Base-by-base conservation (phyloP, 2,329 filamentous ascomycete species). In the Byssothecium circinans region DNA sequence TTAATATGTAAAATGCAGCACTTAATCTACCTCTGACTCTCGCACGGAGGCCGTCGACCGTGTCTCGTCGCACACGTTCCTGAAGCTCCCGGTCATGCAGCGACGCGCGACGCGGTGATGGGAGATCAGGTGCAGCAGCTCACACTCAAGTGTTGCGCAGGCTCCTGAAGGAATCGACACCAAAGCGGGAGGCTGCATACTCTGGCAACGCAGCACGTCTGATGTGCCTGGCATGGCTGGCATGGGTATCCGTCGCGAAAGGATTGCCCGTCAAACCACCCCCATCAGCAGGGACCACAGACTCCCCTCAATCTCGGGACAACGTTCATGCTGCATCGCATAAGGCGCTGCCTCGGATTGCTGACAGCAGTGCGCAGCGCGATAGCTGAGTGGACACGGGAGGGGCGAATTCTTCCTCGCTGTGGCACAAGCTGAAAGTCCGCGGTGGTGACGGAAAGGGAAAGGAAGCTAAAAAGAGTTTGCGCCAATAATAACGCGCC, bases 1-100 rank as follows among this genome's bases (percentile, higher is more conserved):
- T 45, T 48, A 48, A 52, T 52, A 48, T n/a, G n/a, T 41, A 52
- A 33, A 34, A 14, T 29, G 18, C 14, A 22, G 42, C 45, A 41
- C 41, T 48, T 42, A 41, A 38, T 42, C 41, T 39, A 48, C 39
- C 20, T 17, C 40, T 33, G 45, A 40, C 47, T 33, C 37, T 29
- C 29, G 29, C 29, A 5, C 44, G 22, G 38, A 23, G 18, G 34
- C 34, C 34, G 19, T 32, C 12, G 6, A 12, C 29, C 6, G 29
- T 39, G 36, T 20, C 36, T 39, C 5, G 14, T 17, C 3, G 38
- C 38, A 30, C 23, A 12, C 4, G 15, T 33, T 27, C 27, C 3
- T n/a, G 8, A 4, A 20, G 17, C 10, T n/a, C 17, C 12, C 17
- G 30, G 20, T 33, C 27, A 42, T 34, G 23, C 23, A 25, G 40